Conservation (phyloP, 495 filamentous ascomycete species). For the Astrocystis sublimbata region DNA sequence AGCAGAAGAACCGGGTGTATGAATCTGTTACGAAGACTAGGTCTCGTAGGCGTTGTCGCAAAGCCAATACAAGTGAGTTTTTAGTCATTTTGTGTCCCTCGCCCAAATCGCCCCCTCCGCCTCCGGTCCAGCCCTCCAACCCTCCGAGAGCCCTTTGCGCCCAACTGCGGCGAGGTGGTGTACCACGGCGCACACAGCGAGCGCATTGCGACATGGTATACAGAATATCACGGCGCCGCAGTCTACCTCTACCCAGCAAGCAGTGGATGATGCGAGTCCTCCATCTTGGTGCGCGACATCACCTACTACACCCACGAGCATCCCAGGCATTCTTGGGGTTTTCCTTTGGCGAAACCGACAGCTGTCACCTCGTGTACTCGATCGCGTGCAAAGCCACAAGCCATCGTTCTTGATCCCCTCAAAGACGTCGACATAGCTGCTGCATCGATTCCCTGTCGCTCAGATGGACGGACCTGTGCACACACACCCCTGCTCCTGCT, state of each 20-base stretch:
- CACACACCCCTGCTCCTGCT: too few relatives aligned
- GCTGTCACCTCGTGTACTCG: neutral
- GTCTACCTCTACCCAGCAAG: conserved; percentile 6
- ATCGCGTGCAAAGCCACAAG: neutral
- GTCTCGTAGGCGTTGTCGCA: conserved; percentile 7
- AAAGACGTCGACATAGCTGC: too few relatives aligned
- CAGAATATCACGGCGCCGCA: conserved; percentile 1
- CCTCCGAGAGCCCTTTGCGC: conserved; percentile 22
- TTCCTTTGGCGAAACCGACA: conserved; percentile 6
- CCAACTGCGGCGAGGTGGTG: conserved; percentile 17
- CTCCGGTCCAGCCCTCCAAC: too few relatives aligned
- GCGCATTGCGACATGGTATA: conserved; percentile 7
- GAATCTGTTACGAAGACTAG: conserved; percentile 2
- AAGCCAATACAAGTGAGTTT: conserved; percentile 14
- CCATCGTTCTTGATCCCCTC: too few relatives aligned
- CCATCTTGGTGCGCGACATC: conserved; percentile 18
- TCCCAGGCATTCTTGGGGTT: neutral
- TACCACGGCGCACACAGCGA: conserved; percentile 3
- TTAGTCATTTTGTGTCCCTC: conserved; percentile 22
- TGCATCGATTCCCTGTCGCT: too few relatives aligned
- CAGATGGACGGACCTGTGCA: too few relatives aligned
- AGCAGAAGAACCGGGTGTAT: neutral
- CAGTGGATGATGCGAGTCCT: neutral
- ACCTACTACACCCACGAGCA: conserved; percentile 3
- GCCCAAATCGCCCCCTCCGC: too few relatives aligned